Percentiles rank a stretch among this genome's conserved stretches.
phyloP scores from a whole-genome alignment of 768 basidiomycete genomes.

The Russula dissimulans region DNA sequence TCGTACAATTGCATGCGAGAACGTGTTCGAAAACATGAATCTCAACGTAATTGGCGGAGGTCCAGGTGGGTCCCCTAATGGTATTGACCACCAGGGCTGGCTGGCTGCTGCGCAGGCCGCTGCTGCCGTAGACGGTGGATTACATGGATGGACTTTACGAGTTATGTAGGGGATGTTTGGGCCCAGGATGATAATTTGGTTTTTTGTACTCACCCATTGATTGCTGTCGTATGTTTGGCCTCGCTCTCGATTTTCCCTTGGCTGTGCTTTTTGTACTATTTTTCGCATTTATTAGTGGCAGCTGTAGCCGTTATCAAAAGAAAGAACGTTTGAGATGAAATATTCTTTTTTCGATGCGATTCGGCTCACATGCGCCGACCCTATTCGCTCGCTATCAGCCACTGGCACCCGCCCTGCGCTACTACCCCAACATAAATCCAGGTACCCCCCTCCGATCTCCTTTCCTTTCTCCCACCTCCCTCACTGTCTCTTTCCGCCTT shows the following conservation, averaged over 20 bases:
- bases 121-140: constrained; percentile 52
- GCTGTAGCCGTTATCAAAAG: constrained; percentile 12
- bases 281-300: constrained; percentile 2
- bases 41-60: constrained; percentile 39
- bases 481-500: neutral
- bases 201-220: constrained; percentile 2
- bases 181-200: constrained; percentile 2
- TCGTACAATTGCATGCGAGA: constrained; percentile 74
- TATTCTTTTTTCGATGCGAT: too few species aligned
- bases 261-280: neutral
- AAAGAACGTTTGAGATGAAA: neutral
- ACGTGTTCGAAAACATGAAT: constrained; percentile 64
- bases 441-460: neutral
- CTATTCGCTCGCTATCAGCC: too few species aligned
- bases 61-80: constrained; percentile 35
- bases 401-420: too few species aligned
- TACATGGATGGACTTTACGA: constrained; percentile 71
- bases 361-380: too few species aligned
- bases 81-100: constrained; percentile 57
- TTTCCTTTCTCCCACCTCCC: neutral
- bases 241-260: neutral
- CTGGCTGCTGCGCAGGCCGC: constrained; percentile 66
- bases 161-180: constrained; percentile 46
- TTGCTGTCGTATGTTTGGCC: constrained; percentile 4
- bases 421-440: constrained; percentile 5